Conservation (phyloP, 305 asterid genomes). For the Stenogyne calaminthoides region DNA sequence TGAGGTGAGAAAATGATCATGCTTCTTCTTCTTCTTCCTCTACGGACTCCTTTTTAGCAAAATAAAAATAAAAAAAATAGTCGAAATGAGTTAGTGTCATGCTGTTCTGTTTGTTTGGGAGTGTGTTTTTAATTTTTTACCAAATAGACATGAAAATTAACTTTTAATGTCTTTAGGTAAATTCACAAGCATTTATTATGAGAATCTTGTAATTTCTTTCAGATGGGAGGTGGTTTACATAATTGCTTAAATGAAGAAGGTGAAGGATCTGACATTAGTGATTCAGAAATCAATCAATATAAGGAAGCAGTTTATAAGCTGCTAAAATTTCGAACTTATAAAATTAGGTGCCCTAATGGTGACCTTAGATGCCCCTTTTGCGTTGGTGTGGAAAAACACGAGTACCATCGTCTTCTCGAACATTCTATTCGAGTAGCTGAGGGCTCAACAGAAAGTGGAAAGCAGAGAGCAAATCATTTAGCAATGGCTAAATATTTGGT, state of each 20-base stretch:
- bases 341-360: neutral
- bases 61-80: too few species aligned
- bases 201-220: too few species aligned
- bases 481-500: constrained; percentile 29
- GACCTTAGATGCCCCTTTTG: constrained; percentile 16
- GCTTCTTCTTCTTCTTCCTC: too few species aligned
- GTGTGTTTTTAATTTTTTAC: too few species aligned
- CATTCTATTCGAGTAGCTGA: constrained; percentile 7
- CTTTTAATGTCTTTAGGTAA: too few species aligned
- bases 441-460: neutral
- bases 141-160: too few species aligned
- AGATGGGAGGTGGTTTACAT: too few species aligned
- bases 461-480: constrained; percentile 24
- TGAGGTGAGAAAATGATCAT: too few species aligned
- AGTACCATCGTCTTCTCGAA: neutral
- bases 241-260: neutral
- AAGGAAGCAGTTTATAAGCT: neutral
- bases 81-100: too few species aligned
- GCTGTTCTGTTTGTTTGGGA: too few species aligned
- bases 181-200: too few species aligned
- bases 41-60: too few species aligned
- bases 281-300: neutral
- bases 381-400: neutral
- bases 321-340: neutral
- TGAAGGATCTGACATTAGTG: neutral